These are phyloP conservation scores for Nicotiana rustica DNA, from an alignment of 305 asterid genomes.

Conservation along the genomic window DNA sequence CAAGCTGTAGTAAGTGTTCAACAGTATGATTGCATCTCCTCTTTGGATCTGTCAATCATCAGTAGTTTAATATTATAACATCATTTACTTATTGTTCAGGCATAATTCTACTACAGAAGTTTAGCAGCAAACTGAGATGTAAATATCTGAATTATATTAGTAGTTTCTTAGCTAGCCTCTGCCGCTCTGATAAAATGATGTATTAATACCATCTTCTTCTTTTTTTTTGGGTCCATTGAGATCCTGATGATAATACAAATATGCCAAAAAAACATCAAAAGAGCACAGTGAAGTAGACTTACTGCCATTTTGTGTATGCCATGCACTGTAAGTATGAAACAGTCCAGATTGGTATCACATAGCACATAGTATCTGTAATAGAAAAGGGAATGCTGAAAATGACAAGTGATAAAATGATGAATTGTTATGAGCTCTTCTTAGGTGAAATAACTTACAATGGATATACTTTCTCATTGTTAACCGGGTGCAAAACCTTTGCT, in stretches of 20 bases:
- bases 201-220: too few species aligned
- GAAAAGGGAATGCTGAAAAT: background rate
- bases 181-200: too few species aligned
- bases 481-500: conserved; percentile 58
- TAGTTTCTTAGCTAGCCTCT: too few species aligned
- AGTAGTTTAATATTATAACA: conserved; percentile 20
- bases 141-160: too few species aligned
- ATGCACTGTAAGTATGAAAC: conserved; percentile 71
- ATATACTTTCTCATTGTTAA: conserved; percentile 57
- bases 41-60: conserved; percentile 64
- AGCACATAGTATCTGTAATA: conserved; percentile 73
- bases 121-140: conserved; percentile 5
- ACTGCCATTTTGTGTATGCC: conserved; percentile 72
- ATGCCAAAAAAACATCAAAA: background rate
- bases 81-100: too few species aligned
- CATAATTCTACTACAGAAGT: background rate
- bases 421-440: background rate
- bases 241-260: too few species aligned
- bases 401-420: background rate
- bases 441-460: conserved; percentile 58
- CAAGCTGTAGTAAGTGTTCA: conserved; percentile 64
- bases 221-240: too few species aligned
- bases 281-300: conserved; percentile 38
- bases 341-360: conserved; percentile 66
- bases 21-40: conserved; percentile 69